Percentiles rank a stretch among this genome's conserved stretches.
Evolutionary conservation across 257 asterid genomes (phyloP).

Genomic region (Ajuga chamaepitys): DNA sequence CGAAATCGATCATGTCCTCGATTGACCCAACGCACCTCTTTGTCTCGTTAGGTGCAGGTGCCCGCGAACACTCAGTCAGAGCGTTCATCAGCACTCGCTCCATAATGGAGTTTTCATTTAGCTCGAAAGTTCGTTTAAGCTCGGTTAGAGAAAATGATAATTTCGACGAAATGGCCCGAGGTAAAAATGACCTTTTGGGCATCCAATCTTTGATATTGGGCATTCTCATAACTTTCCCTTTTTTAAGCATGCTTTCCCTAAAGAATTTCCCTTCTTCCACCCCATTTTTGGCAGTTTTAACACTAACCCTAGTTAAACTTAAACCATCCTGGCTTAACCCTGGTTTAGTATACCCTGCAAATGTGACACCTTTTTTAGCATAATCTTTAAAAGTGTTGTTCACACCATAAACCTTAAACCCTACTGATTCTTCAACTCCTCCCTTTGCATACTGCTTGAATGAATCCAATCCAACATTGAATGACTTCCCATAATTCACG

Average conservation of each 20-base stretch:
- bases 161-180: constrained; percentile 45
- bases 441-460: constrained; percentile 74
- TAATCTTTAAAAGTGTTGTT: constrained; percentile 66
- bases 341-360: constrained; percentile 50
- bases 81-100: constrained; percentile 36
- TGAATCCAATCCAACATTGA: constrained; percentile 57
- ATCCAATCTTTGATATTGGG: constrained; percentile 67
- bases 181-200: constrained; percentile 84
- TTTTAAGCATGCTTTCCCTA: constrained; percentile 49
- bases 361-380: constrained; percentile 60
- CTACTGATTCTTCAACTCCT: constrained; percentile 30
- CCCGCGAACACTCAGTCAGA: constrained; percentile 57
- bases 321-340: background rate
- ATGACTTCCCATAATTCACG: constrained; percentile 61
- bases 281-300: constrained; percentile 24
- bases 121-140: constrained; percentile 35
- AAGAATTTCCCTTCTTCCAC: constrained; percentile 78
- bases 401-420: constrained; percentile 62
- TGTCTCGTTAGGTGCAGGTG: constrained; percentile 58
- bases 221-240: constrained; percentile 59
- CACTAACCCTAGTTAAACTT: background rate
- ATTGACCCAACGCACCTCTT: constrained; percentile 59
- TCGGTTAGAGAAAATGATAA: constrained; percentile 36
- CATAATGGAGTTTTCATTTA: constrained; percentile 35
- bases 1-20: constrained; percentile 82